A percentile compares a stretch with the other conserved stretches of the same genome.
phyloP scores from a whole-genome alignment of 192 early-diverging fungal genomes.

The Linnemannia hyalina region DNA sequence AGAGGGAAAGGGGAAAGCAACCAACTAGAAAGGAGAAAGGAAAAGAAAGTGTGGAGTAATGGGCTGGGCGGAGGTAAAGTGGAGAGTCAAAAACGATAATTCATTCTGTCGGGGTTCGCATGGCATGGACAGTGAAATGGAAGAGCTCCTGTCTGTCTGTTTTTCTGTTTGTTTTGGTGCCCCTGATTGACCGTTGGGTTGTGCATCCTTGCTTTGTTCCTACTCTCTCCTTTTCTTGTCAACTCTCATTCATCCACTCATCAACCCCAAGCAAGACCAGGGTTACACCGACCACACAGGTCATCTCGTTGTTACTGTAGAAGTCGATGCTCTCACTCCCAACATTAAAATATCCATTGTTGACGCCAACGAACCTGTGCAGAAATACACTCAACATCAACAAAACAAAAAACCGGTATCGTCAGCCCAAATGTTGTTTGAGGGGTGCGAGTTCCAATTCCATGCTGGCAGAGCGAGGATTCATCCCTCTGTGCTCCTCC shows the following conservation, averaged over 20 bases:
- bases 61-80: neutral
- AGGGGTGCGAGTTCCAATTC: neutral
- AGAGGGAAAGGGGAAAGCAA: neutral
- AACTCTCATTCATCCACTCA: neutral
- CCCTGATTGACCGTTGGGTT: neutral
- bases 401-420: neutral
- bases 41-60: neutral
- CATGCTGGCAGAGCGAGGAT: neutral
- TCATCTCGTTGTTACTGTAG: neutral
- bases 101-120: too few relatives aligned
- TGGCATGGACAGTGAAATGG: too few relatives aligned
- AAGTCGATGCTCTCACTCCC: neutral
- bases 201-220: neutral
- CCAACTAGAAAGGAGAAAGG: neutral
- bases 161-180: neutral
- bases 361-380: neutral
- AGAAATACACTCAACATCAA: neutral
- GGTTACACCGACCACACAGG: neutral
- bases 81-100: neutral
- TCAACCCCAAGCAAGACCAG: neutral
- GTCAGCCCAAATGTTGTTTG: too few relatives aligned
- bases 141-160: neutral
- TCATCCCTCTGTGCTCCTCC: neutral
- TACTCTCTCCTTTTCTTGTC: neutral
- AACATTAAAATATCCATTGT: neutral